phyloP scores from a whole-genome alignment of 225 moss, liverwort and hornwort genomes.

The Polytrichum formosum region DNA sequence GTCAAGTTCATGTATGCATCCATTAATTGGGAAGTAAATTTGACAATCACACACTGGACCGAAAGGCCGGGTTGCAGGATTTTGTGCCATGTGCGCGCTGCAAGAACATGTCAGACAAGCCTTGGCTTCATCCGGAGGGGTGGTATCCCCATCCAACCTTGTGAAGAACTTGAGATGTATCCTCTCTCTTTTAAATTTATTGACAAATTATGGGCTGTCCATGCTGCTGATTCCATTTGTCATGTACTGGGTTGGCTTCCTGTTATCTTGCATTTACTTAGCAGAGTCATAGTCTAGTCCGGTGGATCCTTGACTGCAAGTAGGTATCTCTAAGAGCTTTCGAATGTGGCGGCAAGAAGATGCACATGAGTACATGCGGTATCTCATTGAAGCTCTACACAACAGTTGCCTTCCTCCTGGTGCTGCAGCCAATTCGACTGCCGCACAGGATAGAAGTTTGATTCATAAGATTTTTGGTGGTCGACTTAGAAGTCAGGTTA shows the following conservation, averaged over 20 bases:
- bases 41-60: slow-evolving; percentile 11
- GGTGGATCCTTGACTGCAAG: slow-evolving; percentile 34
- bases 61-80: slow-evolving; percentile 69
- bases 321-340: slow-evolving; percentile 69
- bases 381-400: slow-evolving; percentile 71
- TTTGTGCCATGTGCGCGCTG: slow-evolving; percentile 77
- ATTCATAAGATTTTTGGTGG: slow-evolving; percentile 84
- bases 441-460: slow-evolving; percentile 59
- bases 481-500: slow-evolving; percentile 67
- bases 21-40: not conserved
- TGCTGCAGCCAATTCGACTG: slow-evolving; percentile 43
- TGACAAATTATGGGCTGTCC: not conserved
- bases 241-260: not conserved
- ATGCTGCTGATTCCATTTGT: not conserved
- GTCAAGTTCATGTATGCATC: not conserved
- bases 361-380: slow-evolving; percentile 85
- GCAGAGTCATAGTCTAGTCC: not conserved
- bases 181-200: slow-evolving; percentile 3
- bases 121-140: slow-evolving; percentile 50
- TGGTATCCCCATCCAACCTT: slow-evolving; percentile 61
- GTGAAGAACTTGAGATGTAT: slow-evolving; percentile 83
- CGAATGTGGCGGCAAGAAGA: slow-evolving; percentile 81
- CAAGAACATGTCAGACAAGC: slow-evolving; percentile 75
- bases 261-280: not conserved
- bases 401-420: slow-evolving; percentile 61